Evolutionary conservation across 768 basidiomycete genomes (phyloP), one percentile per base, ranked within the genome.

Genomic region (Podaxis sp.): DNA sequence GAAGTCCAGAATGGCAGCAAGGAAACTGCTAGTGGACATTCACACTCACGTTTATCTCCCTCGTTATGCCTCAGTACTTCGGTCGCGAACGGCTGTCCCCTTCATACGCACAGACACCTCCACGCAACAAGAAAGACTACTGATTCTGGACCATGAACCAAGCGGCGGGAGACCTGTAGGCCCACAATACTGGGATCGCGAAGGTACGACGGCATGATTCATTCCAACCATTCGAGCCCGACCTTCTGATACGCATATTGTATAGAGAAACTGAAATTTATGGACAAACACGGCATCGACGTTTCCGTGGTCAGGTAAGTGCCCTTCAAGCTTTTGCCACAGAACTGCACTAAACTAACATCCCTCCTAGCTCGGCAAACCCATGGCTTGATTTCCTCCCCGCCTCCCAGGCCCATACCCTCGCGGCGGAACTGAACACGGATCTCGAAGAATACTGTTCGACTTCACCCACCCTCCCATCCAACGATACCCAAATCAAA

Each of bases 301-400:
- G 75, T 92, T 47, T 92, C 89, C 17, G 81, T 93, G 33, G 87
- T 93, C 60, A 91, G 90, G 90, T 88, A 60, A 70, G 24, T 22
- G 8, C 27, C 58, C 19, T 37, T 36, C 46, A 40, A 59, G 24
- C 47, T 66, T 53, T 64, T 33, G 29, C 24, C 19, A 4, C 29
- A 36, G 13, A 38, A n/a, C 19, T 25, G 4, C 22, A 15, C 22
- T 40, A 40, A 13, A 27, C 38, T 27, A 15, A 8, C 6, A 37
- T 13, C n/a, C 36, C 41, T 25, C 55, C 50, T 67, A 93, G 92
- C 71, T 84, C 90, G 25, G 93, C 93, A 27, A 95, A 96, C 69
- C 94, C 93, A 8, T 96, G 93, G 93, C 83, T 95, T 38, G 94
- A 96, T 73, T 95, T 94, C 70, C 81, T 96, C 24, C 73, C 88